Base-by-base conservation (phyloP, 805 yeast species). In the Metschnikowia continentalis region DNA sequence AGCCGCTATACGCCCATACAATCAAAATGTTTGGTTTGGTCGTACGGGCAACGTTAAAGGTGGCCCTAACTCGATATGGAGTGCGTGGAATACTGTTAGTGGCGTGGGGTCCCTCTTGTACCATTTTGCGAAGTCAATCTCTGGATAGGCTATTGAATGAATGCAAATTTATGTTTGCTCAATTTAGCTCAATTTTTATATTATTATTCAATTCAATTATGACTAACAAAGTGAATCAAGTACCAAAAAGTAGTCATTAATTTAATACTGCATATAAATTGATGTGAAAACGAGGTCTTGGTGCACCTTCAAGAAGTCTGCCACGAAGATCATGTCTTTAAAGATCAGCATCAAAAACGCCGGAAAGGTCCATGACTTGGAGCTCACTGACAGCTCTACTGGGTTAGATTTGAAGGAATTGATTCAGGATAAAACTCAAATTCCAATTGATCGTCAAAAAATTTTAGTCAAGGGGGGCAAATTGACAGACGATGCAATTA, bases 391-490 rank as follows among this genome's bases (percentile, higher is more conserved):
- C 5, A 62, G 61, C 10, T 82, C 81, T 49, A 76, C 81, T 1
- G 95, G 90, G 5, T 64, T 72, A 32, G 78, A 75, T 6, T 78
- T 88, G 67, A 92, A 90, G 65, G 69, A 74, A 43, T 83, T 84
- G 67, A 83, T 94, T 49, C 83, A 79, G 58, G 80, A 82, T 20
- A 66, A 81, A 51, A 92, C 98, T 2, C 82, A 82, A 52, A 89
- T 94, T 49, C 96, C 96, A n/a, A 80, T 83, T 1, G 86, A 82
- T 49, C 84, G 97, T 59, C 99, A 94, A 71, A 92, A 92, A 72
- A 85, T 91, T 54, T 77, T 94, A 64, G 80, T 90, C 47, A 90
- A 88, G 71, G 92, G 95, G 11, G 96, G 97, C 39, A 95, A 90
- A 66, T 71, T 94, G 61, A 77, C 78, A 49, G 92, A 90, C 68